Evolutionary conservation across 768 basidiomycete genomes (phyloP).

Genomic region (Chalciporus chontae): DNA sequence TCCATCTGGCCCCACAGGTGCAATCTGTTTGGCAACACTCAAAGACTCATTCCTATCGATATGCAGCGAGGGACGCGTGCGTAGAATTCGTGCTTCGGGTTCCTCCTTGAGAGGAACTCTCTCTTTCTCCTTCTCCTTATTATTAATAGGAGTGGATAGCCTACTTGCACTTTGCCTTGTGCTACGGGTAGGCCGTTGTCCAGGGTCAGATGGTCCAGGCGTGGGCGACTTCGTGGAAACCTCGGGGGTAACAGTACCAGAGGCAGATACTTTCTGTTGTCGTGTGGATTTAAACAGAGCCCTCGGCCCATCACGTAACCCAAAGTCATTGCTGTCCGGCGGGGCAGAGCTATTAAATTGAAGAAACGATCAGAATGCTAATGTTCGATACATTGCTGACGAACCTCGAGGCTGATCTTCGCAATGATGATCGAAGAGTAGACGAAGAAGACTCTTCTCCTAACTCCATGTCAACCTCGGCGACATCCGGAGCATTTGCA

Average conservation of each 20-base stretch:
- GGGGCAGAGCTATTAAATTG: conserved; percentile 20
- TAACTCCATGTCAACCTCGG: conserved; percentile 53
- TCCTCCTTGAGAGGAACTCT: conserved; percentile 45
- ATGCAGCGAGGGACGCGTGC: conserved; percentile 42
- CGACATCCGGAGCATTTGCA: conserved; percentile 44
- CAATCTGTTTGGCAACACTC: conserved; percentile 40
- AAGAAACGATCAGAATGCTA: conserved; percentile 11
- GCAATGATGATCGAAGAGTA: conserved; percentile 20
- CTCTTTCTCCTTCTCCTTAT: conserved; percentile 40
- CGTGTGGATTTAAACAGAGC: conserved; percentile 51
- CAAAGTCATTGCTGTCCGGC: conserved; percentile 30
- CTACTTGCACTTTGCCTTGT: conserved; percentile 30
- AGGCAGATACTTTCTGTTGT: conserved; percentile 43
- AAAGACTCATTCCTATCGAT: conserved; percentile 33
- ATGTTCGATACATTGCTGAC: conserved; percentile 8
- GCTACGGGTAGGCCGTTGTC: conserved; percentile 26
- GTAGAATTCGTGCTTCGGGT: conserved; percentile 47
- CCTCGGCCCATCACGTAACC: conserved; percentile 14
- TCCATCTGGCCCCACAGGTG: conserved; percentile 59
- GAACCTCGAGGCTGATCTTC: conserved; percentile 26
- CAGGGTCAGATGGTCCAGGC: conserved; percentile 28
- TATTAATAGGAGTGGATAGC: conserved; percentile 28
- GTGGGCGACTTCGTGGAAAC: conserved; percentile 41
- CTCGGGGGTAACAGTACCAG: conserved; percentile 41
- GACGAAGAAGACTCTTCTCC: conserved; percentile 22